Evolutionary conservation across 768 basidiomycete species (phyloP).

Genomic region (Lactarius evosmus): DNA sequence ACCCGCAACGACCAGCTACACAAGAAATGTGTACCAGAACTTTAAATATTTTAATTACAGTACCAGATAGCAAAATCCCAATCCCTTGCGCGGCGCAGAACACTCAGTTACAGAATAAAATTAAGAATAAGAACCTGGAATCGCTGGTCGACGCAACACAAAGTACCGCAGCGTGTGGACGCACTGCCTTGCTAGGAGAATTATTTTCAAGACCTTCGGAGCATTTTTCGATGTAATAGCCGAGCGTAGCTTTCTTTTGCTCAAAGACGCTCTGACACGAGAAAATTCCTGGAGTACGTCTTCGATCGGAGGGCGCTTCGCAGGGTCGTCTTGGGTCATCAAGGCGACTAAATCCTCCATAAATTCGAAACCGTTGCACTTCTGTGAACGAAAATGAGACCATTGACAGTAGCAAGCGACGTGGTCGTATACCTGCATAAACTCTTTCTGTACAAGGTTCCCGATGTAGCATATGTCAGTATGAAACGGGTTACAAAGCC

Average conservation of each 20-base stretch:
- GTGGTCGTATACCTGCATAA: conserved; percentile 29
- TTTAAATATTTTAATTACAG: no score
- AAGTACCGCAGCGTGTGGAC: conserved; percentile 7
- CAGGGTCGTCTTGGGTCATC: no score
- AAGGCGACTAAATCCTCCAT: conserved; percentile 31
- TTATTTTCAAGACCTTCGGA: not conserved
- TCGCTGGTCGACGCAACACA: not conserved
- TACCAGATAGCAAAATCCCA: no score
- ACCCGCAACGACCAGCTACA: no score
- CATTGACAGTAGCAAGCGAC: not conserved
- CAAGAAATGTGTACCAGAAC: no score
- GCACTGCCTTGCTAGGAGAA: conserved; percentile 2
- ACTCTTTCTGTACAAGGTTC: conserved; percentile 32
- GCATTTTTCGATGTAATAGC: not conserved
- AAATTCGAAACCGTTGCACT: conserved; percentile 30
- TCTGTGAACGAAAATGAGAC: conserved; percentile 27
- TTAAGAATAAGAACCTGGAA: conserved; percentile 8
- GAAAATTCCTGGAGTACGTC: conserved; percentile 6
- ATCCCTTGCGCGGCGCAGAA: no score
- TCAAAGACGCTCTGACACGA: not conserved
- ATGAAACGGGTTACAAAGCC: conserved; percentile 35
- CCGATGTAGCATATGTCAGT: no score
- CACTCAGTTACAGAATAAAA: no score
- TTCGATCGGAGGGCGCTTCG: conserved; percentile 30
- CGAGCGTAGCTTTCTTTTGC: conserved; percentile 13